Evolutionary conservation across 768 basidiomycete genomes (phyloP).

Genomic region (Termitomyces sp.): DNA sequence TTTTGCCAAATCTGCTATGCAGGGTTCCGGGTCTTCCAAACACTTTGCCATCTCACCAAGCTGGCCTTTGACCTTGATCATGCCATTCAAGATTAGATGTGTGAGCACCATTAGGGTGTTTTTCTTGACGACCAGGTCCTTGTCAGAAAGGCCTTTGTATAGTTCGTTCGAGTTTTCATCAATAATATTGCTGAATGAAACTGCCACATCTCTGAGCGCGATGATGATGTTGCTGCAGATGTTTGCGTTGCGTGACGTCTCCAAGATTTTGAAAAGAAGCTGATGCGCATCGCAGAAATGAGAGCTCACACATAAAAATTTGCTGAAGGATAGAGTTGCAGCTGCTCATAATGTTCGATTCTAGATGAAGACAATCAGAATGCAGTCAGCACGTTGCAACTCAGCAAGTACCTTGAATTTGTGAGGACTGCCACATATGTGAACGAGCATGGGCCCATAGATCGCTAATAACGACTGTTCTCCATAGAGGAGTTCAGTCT

Average conservation of each 20-base stretch:
- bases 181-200: constrained; percentile 96
- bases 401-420: constrained; percentile 73
- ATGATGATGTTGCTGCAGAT: constrained; percentile 97
- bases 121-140: constrained; percentile 90
- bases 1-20: constrained; percentile 94
- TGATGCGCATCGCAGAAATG: constrained; percentile 92
- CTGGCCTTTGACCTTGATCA: constrained; percentile 99
- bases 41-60: constrained; percentile 99
- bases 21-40: constrained; percentile 82
- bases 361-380: constrained; percentile 38
- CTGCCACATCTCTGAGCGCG: constrained; percentile 94
- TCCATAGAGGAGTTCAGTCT: constrained; percentile 86
- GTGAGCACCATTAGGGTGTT: constrained; percentile 99
- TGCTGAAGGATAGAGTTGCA: constrained; percentile 87
- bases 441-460: constrained; percentile 88
- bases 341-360: constrained; percentile 84
- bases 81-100: constrained; percentile 94
- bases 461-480: constrained; percentile 75
- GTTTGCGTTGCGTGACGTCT: constrained; percentile 85
- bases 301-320: constrained; percentile 94
- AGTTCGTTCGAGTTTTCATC: constrained; percentile 97
- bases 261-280: constrained; percentile 90
- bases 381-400: not conserved
- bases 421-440: constrained; percentile 87
- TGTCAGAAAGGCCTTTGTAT: constrained; percentile 91